Evolutionary conservation across 805 yeast genomes (phyloP), one percentile per base, ranked within the genome.

Genomic region (Yamadazyma endophytica): DNA sequence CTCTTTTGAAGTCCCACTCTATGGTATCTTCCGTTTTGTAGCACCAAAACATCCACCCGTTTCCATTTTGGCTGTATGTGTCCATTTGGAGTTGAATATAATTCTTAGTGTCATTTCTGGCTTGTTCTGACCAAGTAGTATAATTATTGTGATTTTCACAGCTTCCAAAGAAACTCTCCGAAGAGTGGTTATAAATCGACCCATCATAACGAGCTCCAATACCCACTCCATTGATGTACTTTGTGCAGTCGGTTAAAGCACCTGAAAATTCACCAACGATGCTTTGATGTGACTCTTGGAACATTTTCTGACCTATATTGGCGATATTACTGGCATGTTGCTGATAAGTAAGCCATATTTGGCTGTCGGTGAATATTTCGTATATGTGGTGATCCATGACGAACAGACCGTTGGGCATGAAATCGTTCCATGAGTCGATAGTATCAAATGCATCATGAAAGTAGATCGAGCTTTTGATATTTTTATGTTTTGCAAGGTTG

Each of bases 21-120:
- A 75, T 58, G 1, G 83, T 73, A 32, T 53, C 50, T 47, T 80
- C 88, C 0, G 85, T 79, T 48, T 78, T 79, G 58, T 67, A 79
- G 43, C 77, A 75, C 88, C 87, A 80, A 44, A 78, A 80, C 24
- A 79, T 70, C 75, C 80, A 80, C 0, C 88, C 86, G 6, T 59
- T 57, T 19, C 68, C 61, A 31, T 46, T 36, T 29, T 58, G 42
- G 14, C 58, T 61, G 48, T 64, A 80, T 11, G 73, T 60, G 24
- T 76, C 73, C 36, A 80, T 49, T 46, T 80, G 86, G n/a, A 70
- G 73, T 44, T 77, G 80, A 17, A 80, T 62, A 39, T 69, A 70
- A 40, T 61, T 65, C 35, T 82, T 62, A 3, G 77, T 74, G 21
- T 72, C 54, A 1, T 40, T 42, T 36, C 56, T 69, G 29, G 70